Base-by-base conservation (phyloP, 2,329 filamentous ascomycete species). In the Exophiala calicioides region DNA sequence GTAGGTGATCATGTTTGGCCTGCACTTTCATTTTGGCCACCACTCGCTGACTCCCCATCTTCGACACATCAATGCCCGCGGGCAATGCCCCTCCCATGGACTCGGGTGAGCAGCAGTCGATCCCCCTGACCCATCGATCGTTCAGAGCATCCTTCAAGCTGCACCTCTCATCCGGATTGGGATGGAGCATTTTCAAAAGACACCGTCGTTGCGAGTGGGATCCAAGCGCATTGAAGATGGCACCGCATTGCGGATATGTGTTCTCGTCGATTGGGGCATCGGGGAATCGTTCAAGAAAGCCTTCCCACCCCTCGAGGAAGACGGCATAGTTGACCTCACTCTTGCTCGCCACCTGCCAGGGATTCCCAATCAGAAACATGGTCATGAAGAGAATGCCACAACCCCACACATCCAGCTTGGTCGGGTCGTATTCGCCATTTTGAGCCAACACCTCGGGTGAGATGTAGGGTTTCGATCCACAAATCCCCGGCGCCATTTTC, bases 381-480 rank as follows among this genome's bases (percentile, higher is more conserved):
- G 85, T 84, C 48, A 95, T 72, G 77, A 88, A 91, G 56, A 93
- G 85, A 47, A 95, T 84, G 18, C 84, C 90, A 39, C 85, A 85
- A 44, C 86, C 85, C 90, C 90, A 95, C 9, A 94, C 85, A 61
- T 95, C 90, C 9, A 94, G 72, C 3, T 84, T 80, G 34, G 88
- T 82, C 1, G 90, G 85, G 62, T 95, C 90, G 60, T 85, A 85
- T 30, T 72, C 66, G 15, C 70, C 67, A 53, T 81, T 74, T 72
- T 87, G 88, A 34, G 75, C 76, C 26, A 93, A 72, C 4, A 95
- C 87, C 65, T 95, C 89, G 1, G 90, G 90, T 0, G 89, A 87
- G 59, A 93, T 90, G 65, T 95, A 95, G 1, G 89, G 89, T 59
- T 86, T 75, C 62, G 86, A 91, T 53, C 89, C 89, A 65, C 88